These are phyloP conservation scores for Ophiostoma ips DNA, from an alignment of 2,329 filamentous ascomycete genomes.

Conservation along the genomic window DNA sequence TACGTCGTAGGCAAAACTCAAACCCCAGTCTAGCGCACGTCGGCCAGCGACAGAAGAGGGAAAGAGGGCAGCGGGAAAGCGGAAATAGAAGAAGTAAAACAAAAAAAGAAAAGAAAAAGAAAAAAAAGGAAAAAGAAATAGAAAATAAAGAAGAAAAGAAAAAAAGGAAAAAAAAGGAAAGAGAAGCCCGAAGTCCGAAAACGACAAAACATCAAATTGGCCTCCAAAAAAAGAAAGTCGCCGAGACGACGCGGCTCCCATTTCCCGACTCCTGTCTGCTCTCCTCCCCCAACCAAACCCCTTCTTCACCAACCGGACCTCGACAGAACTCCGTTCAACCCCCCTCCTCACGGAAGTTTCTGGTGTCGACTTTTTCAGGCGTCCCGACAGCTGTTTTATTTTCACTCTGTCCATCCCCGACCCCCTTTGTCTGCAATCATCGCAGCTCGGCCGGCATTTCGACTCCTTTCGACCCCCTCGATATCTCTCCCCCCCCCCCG, in stretches of 20 bases:
- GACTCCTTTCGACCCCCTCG: too few relatives aligned
- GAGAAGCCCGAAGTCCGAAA: background rate
- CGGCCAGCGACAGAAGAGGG: too few relatives aligned
- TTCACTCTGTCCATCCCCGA: background rate
- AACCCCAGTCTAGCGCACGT: background rate
- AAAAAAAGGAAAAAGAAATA: background rate
- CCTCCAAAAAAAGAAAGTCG: background rate
- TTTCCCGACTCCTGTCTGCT: background rate
- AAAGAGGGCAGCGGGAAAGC: too few relatives aligned
- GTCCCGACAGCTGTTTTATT: background rate
- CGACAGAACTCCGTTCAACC: background rate
- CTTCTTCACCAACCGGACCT: constrained; percentile 2
- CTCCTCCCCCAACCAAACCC: background rate
- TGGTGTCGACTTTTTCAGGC: background rate
- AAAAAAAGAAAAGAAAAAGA: background rate
- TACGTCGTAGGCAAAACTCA: background rate
- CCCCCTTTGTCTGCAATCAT: background rate
- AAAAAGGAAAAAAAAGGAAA: constrained; percentile 1
- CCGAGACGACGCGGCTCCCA: constrained; percentile 8
- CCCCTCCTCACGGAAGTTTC: background rate
- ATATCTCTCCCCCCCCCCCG: too few relatives aligned
- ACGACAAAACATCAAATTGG: background rate
- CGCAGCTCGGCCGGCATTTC: background rate
- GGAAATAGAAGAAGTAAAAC: background rate
- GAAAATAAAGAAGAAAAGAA: background rate